These are phyloP conservation scores for Mrakiaceae sp. DNA, from an alignment of 1,284 basidiomycete genomes.

Conservation along the genomic window DNA sequence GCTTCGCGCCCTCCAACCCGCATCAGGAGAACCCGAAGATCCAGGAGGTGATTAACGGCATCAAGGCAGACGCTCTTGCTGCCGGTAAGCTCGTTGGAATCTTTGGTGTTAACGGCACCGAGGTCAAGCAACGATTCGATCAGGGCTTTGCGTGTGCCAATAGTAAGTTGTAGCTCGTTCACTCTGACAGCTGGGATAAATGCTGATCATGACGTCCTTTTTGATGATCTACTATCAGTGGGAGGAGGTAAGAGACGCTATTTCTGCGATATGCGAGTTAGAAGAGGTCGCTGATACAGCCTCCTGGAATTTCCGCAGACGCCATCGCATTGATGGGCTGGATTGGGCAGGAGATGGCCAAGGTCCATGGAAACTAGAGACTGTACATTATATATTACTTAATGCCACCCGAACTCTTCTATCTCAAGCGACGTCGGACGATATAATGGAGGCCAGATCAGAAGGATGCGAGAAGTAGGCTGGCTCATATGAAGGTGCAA, in stretches of 20 bases:
- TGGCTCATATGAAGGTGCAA: no score
- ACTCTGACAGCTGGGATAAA: no score
- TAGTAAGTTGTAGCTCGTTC: no score
- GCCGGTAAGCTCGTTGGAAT: constrained; percentile 3
- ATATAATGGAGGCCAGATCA: no score
- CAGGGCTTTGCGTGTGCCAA: constrained; percentile 1
- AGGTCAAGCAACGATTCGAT: background rate
- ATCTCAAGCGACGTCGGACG: no score
- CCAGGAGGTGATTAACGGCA: background rate
- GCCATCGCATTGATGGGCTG: background rate
- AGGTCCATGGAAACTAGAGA: background rate
- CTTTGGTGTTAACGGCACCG: background rate
- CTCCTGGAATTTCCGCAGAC: background rate
- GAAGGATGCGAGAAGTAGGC: no score
- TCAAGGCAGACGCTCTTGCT: background rate
- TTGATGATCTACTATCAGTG: background rate
- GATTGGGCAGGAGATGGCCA: background rate
- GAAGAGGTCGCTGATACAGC: background rate
- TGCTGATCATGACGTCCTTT: no score
- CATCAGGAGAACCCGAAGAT: background rate
- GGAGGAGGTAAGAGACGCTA: background rate
- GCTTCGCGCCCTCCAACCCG: background rate
- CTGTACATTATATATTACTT: no score
- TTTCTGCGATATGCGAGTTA: background rate
- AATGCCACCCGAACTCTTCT: no score